Percentiles rank a stretch among this genome's conserved stretches.
phyloP scores from a whole-genome alignment of 352 stramenopile genomes.

The Pythium vanterpoolii region DNA sequence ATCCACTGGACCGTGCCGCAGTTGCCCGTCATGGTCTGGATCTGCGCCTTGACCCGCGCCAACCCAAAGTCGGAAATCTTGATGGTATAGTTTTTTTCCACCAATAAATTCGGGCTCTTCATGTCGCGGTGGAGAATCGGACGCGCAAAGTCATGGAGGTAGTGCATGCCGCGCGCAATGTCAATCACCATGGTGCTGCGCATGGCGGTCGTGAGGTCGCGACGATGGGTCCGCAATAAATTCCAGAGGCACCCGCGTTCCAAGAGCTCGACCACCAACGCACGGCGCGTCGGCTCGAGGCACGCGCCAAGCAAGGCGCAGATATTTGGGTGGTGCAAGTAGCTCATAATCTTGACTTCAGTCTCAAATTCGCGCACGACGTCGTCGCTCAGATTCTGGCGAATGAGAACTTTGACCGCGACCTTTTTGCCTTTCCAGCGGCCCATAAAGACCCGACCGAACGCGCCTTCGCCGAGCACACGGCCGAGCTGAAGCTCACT shows the following conservation, averaged over 20 bases:
- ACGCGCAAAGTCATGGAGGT: slow-evolving; percentile 81
- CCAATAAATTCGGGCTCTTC: slow-evolving; percentile 89
- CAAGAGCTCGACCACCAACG: slow-evolving; percentile 95
- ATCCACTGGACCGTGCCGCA: slow-evolving; percentile 88
- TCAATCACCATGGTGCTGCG: slow-evolving; percentile 62
- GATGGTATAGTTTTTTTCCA: slow-evolving; percentile 78
- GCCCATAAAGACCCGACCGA: slow-evolving; percentile 73
- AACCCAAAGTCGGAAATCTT: slow-evolving; percentile 93
- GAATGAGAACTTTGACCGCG: slow-evolving; percentile 75
- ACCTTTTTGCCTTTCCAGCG: slow-evolving; percentile 53
- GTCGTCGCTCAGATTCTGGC: slow-evolving; percentile 63
- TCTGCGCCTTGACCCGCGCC: slow-evolving; percentile 89
- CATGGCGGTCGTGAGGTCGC: slow-evolving; percentile 38
- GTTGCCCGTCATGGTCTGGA: slow-evolving; percentile 91
- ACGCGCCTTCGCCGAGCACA: slow-evolving; percentile 76
- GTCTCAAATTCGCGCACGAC: slow-evolving; percentile 76
- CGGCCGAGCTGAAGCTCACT: slow-evolving; percentile 46
- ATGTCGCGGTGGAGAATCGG: slow-evolving; percentile 89
- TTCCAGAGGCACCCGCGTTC: slow-evolving; percentile 92
- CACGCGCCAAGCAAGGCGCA: slow-evolving; percentile 95
- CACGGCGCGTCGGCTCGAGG: slow-evolving; percentile 88
- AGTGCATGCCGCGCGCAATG: slow-evolving; percentile 85
- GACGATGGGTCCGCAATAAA: slow-evolving; percentile 69
- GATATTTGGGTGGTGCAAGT: slow-evolving; percentile 96
- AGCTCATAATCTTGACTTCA: slow-evolving; percentile 84